Conservation (phyloP, 305 asterid genomes). For the Rubia occidens region DNA sequence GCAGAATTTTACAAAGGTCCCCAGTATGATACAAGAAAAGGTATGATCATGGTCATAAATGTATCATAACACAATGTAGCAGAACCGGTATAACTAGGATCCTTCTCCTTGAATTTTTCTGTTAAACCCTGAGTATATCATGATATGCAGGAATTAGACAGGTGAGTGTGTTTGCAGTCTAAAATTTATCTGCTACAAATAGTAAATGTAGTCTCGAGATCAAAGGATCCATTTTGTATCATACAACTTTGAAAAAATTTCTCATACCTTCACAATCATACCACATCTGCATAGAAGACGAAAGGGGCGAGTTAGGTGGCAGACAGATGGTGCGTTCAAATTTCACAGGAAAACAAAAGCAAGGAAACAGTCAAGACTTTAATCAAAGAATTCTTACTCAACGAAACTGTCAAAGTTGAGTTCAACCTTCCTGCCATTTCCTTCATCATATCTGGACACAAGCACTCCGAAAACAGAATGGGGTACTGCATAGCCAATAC, state of each 20-base stretch:
- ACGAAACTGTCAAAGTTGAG: constrained; percentile 64
- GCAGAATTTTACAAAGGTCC: not conserved
- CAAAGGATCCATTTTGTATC: not conserved
- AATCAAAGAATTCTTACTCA: constrained; percentile 48
- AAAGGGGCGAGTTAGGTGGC: constrained; percentile 11
- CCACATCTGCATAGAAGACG: constrained; percentile 53
- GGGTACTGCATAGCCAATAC: constrained; percentile 70
- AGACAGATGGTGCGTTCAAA: not conserved
- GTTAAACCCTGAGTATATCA: constrained; percentile 50
- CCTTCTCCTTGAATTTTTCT: constrained; percentile 84
- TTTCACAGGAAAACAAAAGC: not conserved
- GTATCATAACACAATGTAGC: constrained; percentile 57
- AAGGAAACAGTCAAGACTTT: constrained; percentile 6
- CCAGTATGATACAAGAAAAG: constrained; percentile 62
- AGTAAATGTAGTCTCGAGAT: not conserved
- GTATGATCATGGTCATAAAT: constrained; percentile 67
- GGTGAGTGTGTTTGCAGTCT: not conserved
- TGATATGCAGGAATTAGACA: not conserved
- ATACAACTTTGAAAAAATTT: not conserved
- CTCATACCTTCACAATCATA: constrained; percentile 73
- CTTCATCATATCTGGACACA: constrained; percentile 64
- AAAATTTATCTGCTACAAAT: not conserved
- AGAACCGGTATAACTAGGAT: constrained; percentile 53
- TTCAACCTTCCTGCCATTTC: constrained; percentile 49
- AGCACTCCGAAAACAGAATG: constrained; percentile 62